These are phyloP conservation scores for Petrea volubilis DNA, from an alignment of 257 asterid species.

Conservation along the genomic window DNA sequence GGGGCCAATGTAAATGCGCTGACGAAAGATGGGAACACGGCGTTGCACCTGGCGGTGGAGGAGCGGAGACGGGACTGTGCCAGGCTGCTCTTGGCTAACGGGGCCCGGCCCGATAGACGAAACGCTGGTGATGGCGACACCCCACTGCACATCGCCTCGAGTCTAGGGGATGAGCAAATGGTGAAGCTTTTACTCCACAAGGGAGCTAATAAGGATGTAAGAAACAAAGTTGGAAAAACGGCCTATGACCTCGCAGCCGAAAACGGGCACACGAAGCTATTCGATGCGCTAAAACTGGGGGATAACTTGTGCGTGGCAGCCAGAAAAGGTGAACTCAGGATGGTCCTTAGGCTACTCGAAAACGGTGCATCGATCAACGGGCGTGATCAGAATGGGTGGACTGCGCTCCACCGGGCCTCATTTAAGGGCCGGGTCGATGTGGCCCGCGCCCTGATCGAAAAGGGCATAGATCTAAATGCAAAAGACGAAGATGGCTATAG, in stretches of 20 bases:
- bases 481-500: constrained; percentile 73
- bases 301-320: constrained; percentile 62
- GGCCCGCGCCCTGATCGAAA: constrained; percentile 48
- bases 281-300: constrained; percentile 63
- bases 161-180: constrained; percentile 64
- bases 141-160: constrained; percentile 59
- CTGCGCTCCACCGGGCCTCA: constrained; percentile 68
- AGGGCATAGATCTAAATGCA: constrained; percentile 56
- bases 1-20: constrained; percentile 58
- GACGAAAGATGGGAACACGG: constrained; percentile 62
- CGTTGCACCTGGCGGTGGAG: constrained; percentile 70
- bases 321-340: constrained; percentile 65
- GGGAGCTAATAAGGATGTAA: constrained; percentile 65
- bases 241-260: constrained; percentile 81
- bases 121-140: constrained; percentile 55
- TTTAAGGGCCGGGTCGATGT: constrained; percentile 65
- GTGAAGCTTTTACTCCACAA: constrained; percentile 60
- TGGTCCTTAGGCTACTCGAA: constrained; percentile 56
- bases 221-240: constrained; percentile 55
- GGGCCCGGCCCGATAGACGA: constrained; percentile 35
- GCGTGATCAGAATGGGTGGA: constrained; percentile 77
- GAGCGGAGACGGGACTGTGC: constrained; percentile 69
- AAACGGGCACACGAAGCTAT: constrained; percentile 61
- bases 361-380: constrained; percentile 67
- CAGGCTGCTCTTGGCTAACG: constrained; percentile 49